Percentiles rank a stretch among this genome's conserved stretches.
These are phyloP conservation scores for Ajuga chamaepitys DNA, from an alignment of 257 asterid genomes.

Conservation along the genomic window DNA sequence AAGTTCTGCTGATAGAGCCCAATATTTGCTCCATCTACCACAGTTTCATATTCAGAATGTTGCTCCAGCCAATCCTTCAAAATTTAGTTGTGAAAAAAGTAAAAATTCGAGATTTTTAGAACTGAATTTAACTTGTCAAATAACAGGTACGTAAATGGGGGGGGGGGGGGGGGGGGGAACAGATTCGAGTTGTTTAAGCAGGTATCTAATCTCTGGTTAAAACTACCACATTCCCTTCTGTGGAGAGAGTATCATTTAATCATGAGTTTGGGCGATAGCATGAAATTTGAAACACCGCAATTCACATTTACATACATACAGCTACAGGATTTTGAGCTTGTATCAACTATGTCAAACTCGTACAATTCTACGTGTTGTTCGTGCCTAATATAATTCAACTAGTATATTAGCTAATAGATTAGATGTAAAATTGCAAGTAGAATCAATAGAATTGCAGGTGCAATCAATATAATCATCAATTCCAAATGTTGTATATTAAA, in stretches of 20 bases:
- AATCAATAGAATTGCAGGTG: no score
- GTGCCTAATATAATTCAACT: no score
- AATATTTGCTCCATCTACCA: conserved; percentile 91
- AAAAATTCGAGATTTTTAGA: neutral
- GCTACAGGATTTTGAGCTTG: neutral
- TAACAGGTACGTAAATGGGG: neutral
- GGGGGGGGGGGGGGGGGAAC: neutral
- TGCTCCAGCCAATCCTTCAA: conserved; percentile 80
- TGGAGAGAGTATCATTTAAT: neutral
- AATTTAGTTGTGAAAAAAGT: neutral
- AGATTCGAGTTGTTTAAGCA: neutral
- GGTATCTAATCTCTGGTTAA: neutral
- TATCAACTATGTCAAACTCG: no score
- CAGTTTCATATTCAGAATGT: conserved; percentile 60
- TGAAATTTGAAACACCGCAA: neutral
- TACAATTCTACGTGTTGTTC: no score
- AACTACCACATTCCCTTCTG: no score
- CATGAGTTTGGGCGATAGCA: neutral
- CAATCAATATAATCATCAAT: no score
- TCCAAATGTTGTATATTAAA: no score
- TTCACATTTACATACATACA: neutral
- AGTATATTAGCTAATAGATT: no score
- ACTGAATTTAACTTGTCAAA: neutral
- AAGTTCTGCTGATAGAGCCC: conserved; percentile 89
- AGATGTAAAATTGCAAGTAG: no score